These are phyloP conservation scores for Akanthomyces dipterigenus DNA, from an alignment of 2,329 filamentous ascomycete genomes.

Conservation along the genomic window DNA sequence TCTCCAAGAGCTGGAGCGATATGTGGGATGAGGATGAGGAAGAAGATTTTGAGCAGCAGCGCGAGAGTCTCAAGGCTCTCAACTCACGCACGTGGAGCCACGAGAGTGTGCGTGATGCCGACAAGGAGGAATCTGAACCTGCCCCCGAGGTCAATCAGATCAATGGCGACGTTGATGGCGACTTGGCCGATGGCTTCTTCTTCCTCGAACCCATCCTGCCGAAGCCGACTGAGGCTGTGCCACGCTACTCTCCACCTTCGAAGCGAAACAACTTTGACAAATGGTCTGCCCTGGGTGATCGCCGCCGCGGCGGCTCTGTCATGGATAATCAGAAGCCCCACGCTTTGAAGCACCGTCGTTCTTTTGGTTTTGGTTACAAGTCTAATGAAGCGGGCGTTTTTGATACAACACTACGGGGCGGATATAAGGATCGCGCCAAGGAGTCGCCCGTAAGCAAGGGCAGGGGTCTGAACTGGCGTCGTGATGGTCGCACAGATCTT, in stretches of 20 bases:
- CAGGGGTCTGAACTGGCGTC: constrained; percentile 56
- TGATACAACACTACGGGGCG: constrained; percentile 34
- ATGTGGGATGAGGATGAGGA: constrained; percentile 83
- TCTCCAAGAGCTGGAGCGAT: constrained; percentile 99
- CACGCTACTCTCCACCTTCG: constrained; percentile 58
- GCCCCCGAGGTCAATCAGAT: constrained; percentile 25
- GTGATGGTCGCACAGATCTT: constrained; percentile 58
- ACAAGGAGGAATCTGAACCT: constrained; percentile 18
- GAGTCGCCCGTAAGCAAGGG: constrained; percentile 52
- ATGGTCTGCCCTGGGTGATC: constrained; percentile 83
- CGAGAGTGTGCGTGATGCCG: constrained; percentile 48
- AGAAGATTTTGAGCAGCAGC: constrained; percentile 55
- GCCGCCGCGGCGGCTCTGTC: constrained; percentile 60
- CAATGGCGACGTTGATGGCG: constrained; percentile 51
- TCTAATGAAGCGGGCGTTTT: constrained; percentile 41
- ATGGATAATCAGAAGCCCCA: constrained; percentile 45
- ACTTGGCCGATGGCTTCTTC: constrained; percentile 65
- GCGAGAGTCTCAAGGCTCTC: constrained; percentile 49
- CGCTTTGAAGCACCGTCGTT: constrained; percentile 43
- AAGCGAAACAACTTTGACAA: constrained; percentile 67
- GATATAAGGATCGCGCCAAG: constrained; percentile 40
- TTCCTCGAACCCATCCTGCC: constrained; percentile 57
- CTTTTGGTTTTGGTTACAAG: constrained; percentile 40
- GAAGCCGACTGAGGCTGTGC: constrained; percentile 28
- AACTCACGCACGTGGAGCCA: constrained; percentile 76